Base-by-base conservation (phyloP, 2,329 filamentous ascomycete genomes). In the Decorospora gaudefroyi region DNA sequence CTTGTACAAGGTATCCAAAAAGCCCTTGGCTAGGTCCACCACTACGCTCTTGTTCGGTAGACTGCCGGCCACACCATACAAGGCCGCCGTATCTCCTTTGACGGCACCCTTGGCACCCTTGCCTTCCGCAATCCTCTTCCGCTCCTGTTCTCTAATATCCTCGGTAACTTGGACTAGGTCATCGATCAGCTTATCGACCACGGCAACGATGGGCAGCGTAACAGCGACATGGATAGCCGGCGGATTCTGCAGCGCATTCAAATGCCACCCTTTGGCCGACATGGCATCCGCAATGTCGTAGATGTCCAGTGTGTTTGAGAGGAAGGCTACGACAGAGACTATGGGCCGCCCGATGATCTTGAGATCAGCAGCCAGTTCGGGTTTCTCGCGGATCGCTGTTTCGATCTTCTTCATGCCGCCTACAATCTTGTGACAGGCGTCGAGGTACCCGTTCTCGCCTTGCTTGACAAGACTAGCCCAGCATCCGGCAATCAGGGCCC, bases 1-100 rank as follows among this genome's bases (percentile, higher is more conserved):
- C 77, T 95, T 95, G 73, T 96, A 96, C 71, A 96, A 69, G 38
- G 93, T 86, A 74, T 97, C 91, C 66, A 97, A 77, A 72, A 97
- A 99, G 0, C 90, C 92, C 57, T 80, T 88, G 1, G 91, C 92
- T 66, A 99, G 74, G 61, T 95, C 89, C 55, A 89, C 88, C 21
- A 99, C 90, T 22, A 99, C 86, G 57, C 87, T 90, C 81, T 97
- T 97, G 69, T 99, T 95, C 1, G 93, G 93, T 70, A 99, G 73
- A 64, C 88, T 95, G 4, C 93, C 93, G 0, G 93, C 93, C 44
- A 99, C 91, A 41, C 93, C 93, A 72, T 99, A 99, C 51, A 99
- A 74, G 4, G 91, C 91, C 1, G 90, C 88, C 10, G 89, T 84
- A 68, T 96, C 88, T 1, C 89, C 89, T 59, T 83, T 79, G 16